Evolutionary conservation across 2,329 filamentous ascomycete species (phyloP).

Genomic region (Penicillium decumbens): DNA sequence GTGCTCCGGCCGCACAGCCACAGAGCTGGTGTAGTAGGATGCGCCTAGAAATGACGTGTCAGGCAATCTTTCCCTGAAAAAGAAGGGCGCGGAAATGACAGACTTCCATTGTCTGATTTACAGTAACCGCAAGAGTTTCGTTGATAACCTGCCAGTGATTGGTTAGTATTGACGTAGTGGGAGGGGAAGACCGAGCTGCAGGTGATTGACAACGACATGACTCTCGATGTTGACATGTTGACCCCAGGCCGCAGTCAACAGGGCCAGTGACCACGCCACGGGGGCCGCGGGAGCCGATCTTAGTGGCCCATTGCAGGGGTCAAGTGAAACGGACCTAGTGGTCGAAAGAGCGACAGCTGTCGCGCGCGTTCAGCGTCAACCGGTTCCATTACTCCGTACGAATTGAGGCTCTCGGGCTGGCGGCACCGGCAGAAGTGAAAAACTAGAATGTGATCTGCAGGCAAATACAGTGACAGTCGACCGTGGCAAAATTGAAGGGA

Average conservation of each 20-base stretch:
- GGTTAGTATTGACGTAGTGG: neutral
- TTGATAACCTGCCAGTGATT: conserved; percentile 41
- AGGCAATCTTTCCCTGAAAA: conserved; percentile 9
- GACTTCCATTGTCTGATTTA: conserved; percentile 45
- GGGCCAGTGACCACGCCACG: conserved; percentile 35
- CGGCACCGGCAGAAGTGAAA: conserved; percentile 9
- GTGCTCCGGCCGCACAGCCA: conserved; percentile 42
- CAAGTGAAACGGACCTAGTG: conserved; percentile 39
- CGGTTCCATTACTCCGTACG: conserved; percentile 23
- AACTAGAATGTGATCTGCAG: conserved; percentile 10
- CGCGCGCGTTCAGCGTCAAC: conserved; percentile 40
- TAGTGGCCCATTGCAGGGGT: conserved; percentile 29
- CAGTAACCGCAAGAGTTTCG: conserved; percentile 48
- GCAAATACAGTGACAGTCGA: conserved; percentile 7
- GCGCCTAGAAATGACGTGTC: conserved; percentile 33
- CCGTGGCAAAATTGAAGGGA: conserved; percentile 1
- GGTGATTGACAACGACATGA: conserved; percentile 2
- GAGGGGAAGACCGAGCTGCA: neutral
- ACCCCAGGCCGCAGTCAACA: conserved; percentile 10
- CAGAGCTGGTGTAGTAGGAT: conserved; percentile 46
- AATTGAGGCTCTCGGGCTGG: conserved; percentile 4
- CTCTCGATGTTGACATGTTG: neutral
- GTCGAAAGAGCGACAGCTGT: conserved; percentile 43
- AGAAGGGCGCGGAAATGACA: conserved; percentile 25
- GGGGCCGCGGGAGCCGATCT: conserved; percentile 26